Conservation (phyloP, 1,284 basidiomycete genomes). For the Mycena citricolor region DNA sequence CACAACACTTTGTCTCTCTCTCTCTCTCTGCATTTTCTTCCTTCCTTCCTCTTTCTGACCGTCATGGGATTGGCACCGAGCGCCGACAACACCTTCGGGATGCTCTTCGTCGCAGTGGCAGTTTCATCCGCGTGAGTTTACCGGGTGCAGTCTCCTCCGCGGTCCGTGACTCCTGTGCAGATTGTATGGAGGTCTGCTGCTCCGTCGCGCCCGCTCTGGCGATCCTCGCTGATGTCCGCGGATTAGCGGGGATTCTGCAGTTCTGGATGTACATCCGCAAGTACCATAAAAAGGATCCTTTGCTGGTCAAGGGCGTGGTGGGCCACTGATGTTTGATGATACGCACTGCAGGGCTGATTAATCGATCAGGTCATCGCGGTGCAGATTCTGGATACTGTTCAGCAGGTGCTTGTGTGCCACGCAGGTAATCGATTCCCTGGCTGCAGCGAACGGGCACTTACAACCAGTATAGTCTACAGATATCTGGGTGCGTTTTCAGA, state of each 20-base stretch:
- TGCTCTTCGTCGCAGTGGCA: slow-evolving; percentile 12
- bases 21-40: too few relatives aligned
- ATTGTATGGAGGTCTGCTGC: slow-evolving; percentile 19
- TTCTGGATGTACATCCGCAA: slow-evolving; percentile 25
- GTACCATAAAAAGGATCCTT: slow-evolving; percentile 17
- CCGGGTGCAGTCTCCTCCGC: neutral
- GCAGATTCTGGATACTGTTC: slow-evolving; percentile 19
- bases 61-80: slow-evolving; percentile 8
- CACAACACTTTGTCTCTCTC: too few relatives aligned
- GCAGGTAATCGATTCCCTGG: slow-evolving; percentile 6
- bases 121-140: slow-evolving; percentile 12
- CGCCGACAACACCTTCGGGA: slow-evolving; percentile 19
- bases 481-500: slow-evolving; percentile 16
- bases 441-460: neutral
- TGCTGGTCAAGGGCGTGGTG: slow-evolving; percentile 15
- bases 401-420: slow-evolving; percentile 18
- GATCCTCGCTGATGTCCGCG: too few relatives aligned
- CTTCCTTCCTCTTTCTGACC: too few relatives aligned
- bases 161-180: neutral
- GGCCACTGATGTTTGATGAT: too few relatives aligned
- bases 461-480: slow-evolving; percentile 10
- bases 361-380: slow-evolving; percentile 20
- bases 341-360: too few relatives aligned
- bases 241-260: slow-evolving; percentile 23
- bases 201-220: too few relatives aligned